Percentiles rank a stretch among this genome's conserved stretches.
These are phyloP conservation scores for Phytophthora tentaculata DNA, from an alignment of 352 stramenopile genomes.

Conservation along the genomic window DNA sequence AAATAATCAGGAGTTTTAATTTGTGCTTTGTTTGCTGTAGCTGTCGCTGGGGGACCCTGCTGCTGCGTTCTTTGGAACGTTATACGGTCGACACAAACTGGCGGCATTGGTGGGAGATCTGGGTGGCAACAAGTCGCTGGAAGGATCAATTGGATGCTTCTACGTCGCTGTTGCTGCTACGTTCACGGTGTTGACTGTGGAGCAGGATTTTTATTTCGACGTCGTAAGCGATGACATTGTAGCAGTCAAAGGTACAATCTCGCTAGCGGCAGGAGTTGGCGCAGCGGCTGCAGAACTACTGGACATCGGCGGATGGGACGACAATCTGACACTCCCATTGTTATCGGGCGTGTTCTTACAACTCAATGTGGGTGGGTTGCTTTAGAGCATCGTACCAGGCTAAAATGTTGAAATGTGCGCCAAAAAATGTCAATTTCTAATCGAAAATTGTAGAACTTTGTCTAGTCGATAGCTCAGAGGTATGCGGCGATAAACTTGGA, in stretches of 20 bases:
- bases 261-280: constrained; percentile 36
- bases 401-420: constrained; percentile 22
- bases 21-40: constrained; percentile 29
- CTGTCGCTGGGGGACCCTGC: constrained; percentile 59
- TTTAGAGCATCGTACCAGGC: constrained; percentile 20
- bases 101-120: constrained; percentile 24
- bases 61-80: constrained; percentile 52
- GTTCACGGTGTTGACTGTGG: constrained; percentile 27
- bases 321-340: constrained; percentile 65
- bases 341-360: constrained; percentile 51
- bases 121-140: constrained; percentile 49
- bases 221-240: background rate
- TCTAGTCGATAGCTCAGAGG: constrained; percentile 33
- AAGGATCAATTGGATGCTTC: constrained; percentile 53
- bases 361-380: constrained; percentile 24
- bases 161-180: constrained; percentile 31
- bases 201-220: constrained; percentile 40
- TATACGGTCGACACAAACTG: constrained; percentile 48
- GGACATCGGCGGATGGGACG: constrained; percentile 57
- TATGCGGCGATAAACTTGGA: constrained; percentile 70
- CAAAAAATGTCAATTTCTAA: constrained; percentile 19
- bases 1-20: background rate
- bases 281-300: constrained; percentile 50
- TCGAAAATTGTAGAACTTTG: constrained; percentile 10
- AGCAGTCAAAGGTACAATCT: constrained; percentile 16